Evolutionary conservation across 1,284 basidiomycete genomes (phyloP).

Genomic region (Cutaneotrichosporon dermatis): DNA sequence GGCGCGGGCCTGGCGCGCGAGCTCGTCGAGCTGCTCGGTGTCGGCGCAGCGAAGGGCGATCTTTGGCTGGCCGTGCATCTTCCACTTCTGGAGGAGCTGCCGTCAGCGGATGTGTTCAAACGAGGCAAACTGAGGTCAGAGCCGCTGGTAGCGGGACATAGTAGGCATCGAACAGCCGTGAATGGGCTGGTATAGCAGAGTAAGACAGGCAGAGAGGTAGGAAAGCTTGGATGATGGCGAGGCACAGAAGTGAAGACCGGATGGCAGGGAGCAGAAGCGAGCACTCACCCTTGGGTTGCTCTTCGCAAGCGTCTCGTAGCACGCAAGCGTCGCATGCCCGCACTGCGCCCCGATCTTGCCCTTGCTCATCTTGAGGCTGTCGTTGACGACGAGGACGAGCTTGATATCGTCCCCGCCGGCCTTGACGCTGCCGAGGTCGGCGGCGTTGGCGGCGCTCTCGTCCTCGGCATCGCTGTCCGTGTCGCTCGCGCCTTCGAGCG

Average conservation of each 20-base stretch:
- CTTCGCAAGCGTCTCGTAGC: conserved; percentile 72
- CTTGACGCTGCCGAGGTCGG: conserved; percentile 58
- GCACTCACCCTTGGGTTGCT: conserved; percentile 63
- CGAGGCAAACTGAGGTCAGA: too few relatives aligned
- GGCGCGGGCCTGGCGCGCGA: conserved; percentile 78
- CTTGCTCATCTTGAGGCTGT: conserved; percentile 56
- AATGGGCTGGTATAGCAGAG: too few relatives aligned
- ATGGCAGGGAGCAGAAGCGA: too few relatives aligned
- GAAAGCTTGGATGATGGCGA: too few relatives aligned
- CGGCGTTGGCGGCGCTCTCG: conserved; percentile 35
- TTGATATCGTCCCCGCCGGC: conserved; percentile 76
- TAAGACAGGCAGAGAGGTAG: too few relatives aligned
- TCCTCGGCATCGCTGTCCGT: conserved; percentile 37
- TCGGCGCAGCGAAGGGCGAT: conserved; percentile 73
- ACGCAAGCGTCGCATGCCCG: conserved; percentile 81
- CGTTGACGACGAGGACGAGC: conserved; percentile 72
- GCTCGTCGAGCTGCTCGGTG: conserved; percentile 74
- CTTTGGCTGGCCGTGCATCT: conserved; percentile 73
- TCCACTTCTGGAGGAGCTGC: conserved; percentile 39
- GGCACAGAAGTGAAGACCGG: too few relatives aligned
- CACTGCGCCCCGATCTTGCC: conserved; percentile 58
- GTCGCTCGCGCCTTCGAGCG: neutral
- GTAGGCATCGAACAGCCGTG: too few relatives aligned
- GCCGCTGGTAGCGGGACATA: too few relatives aligned
- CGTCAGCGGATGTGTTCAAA: neutral